Evolutionary conservation across 257 asterid genomes (phyloP), one percentile per base, ranked within the genome.

Genomic region (Misopates orontium): DNA sequence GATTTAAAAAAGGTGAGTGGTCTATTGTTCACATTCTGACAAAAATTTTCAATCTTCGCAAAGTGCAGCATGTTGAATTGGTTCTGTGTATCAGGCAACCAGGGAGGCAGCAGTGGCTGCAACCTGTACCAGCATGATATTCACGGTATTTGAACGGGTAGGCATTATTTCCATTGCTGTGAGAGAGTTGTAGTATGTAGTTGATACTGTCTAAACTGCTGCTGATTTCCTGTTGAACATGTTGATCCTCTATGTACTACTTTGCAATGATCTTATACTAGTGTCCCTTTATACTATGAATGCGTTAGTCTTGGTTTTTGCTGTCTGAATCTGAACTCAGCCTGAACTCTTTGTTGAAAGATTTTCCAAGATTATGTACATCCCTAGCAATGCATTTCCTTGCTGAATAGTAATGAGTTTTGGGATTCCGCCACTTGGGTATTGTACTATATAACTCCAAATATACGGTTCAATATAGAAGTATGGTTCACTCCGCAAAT

Each of bases 51-150:
- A 5, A 55, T 64, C 50, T 70, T 49, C 61, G 53, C 41, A 40
- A 20, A 75, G 48, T 36, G 68, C 58, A 48, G 67, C 44, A 21
- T 14, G n/a, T 21, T 48, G 60, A 66, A 60, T 44, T 59, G 73
- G 52, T 49, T 65, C 69, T 40, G 31, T 24, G 74, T 63, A 23
- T 63, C 11, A 11, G 71, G 69, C 64, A 64, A 39, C 55, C 55
- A 45, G 36, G 66, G 66, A 15, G 62, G 50, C 48, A 41, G 32
- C 69, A 51, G 69, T 75, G 17, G 64, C 64, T 71, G 65, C 75
- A 44, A 32, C 22, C 55, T 13, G 21, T 10, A 39, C 63, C 21
- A 11, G 56, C 40, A 36, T 50, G 25, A 47, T 41, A 40, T 57
- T 15, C 66, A n/a, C 54, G 21, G 44, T 47, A 54, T 22, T 23